Evolutionary conservation across 1,284 basidiomycete species (phyloP), one percentile per base, ranked within the genome.

Genomic region (Marasmius fiardii): DNA sequence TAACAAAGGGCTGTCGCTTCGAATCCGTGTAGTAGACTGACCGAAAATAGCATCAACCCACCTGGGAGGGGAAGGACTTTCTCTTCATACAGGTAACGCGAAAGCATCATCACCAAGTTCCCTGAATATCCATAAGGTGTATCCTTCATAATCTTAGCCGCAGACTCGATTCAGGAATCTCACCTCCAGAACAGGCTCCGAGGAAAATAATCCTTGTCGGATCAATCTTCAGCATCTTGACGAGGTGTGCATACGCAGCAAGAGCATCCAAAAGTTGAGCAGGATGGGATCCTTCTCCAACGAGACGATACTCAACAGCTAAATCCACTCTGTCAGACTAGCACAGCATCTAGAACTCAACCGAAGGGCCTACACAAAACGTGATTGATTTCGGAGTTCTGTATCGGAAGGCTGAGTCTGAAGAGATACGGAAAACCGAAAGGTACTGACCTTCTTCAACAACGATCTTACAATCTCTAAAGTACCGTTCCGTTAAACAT

Each of bases 251-350:
- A 48, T 66, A 66, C 10, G 56, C 65, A 34, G 65, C 50, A n/a
- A 65, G 51, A 10, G 60, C 65, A 52, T 66, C 64, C 8, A 63
- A 60, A 16, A 66, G 59, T 50, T 64, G 65, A 16, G 53, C 65
- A 2, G 64, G 65, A 55, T 66, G 65, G 20, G 58, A 61, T 31
- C 56, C 54, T 49, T 65, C 65, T 28, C 56, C 41, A 1, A 54
- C 50, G n/a, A 66, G 54, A 18, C 65, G 61, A 52, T 65, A 66
- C 34, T 66, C 63, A 10, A 65, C 47, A 18, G 64, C 65, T 66
- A 34, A n/a, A n/a, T n/a, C n/a, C n/a, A n/a, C n/a, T n/a, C n/a
- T n/a, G n/a, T n/a, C n/a, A n/a, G n/a, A n/a, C n/a, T n/a, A n/a
- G n/a, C n/a, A n/a, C n/a, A n/a, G n/a, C n/a, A 41, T 26, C 20